Evolutionary conservation across 2,329 filamentous ascomycete species (phyloP).

Genomic region (Fusarium sp.): DNA sequence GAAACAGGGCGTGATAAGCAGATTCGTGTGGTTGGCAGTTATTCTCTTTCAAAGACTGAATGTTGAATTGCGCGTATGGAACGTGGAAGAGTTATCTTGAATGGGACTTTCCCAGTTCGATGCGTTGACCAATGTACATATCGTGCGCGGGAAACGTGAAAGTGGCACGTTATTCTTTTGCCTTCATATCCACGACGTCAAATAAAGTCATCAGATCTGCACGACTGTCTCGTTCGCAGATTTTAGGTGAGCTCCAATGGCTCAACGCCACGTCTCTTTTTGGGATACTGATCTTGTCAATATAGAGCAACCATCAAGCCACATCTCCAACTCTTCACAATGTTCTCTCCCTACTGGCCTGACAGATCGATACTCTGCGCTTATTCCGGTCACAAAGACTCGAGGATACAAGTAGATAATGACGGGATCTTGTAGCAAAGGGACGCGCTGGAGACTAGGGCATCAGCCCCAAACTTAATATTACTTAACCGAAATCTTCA

Average conservation of each 20-base stretch:
- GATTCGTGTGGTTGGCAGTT: background rate
- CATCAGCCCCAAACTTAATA: background rate
- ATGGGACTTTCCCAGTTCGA: background rate
- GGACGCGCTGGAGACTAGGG: background rate
- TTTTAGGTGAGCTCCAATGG: background rate
- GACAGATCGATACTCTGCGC: background rate
- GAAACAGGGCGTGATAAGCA: accelerated
- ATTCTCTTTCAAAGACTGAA: accelerated
- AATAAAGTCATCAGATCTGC: background rate
- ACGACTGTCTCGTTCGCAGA: background rate
- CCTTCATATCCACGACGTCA: too few species aligned
- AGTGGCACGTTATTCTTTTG: background rate
- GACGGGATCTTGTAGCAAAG: background rate
- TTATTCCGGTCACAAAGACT: background rate
- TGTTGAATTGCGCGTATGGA: accelerated
- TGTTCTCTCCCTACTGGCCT: background rate
- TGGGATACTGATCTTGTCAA: background rate
- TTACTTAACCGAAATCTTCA: background rate
- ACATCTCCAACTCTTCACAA: background rate
- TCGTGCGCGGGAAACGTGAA: accelerated
- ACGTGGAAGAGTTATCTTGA: background rate
- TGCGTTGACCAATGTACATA: background rate
- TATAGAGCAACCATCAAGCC: background rate
- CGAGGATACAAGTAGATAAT: too few species aligned
- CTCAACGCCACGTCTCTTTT: background rate